phyloP scores from a whole-genome alignment of 495 filamentous ascomycete species.

The Hypomontagnella submonticulosa region DNA sequence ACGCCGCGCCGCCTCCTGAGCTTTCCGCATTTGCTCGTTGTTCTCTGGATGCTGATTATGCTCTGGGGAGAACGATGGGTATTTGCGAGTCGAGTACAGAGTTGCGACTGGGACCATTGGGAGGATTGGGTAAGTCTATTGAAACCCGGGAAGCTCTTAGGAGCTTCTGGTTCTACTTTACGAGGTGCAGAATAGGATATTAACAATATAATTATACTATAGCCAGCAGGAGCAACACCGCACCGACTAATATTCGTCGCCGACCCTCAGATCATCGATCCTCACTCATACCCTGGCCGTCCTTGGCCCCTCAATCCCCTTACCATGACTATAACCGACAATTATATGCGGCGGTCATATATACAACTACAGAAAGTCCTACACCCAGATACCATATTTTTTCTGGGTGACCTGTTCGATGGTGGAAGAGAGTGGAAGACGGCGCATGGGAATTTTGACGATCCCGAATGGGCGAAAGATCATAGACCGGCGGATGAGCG shows the following conservation, averaged over 20 bases:
- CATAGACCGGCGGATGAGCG: slow-evolving; percentile 60
- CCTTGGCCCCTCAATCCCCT: slow-evolving; percentile 86
- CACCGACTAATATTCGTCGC: slow-evolving; percentile 90
- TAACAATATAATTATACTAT: slow-evolving; percentile 26
- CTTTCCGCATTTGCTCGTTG: slow-evolving; percentile 72
- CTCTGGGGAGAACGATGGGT: slow-evolving; percentile 89
- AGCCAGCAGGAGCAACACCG: slow-evolving; percentile 81
- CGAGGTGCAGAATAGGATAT: slow-evolving; percentile 6
- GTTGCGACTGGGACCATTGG: slow-evolving; percentile 88
- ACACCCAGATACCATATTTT: slow-evolving; percentile 83
- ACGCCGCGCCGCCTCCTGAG: slow-evolving; percentile 61
- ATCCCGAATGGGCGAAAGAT: slow-evolving; percentile 65
- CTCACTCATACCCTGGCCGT: slow-evolving; percentile 93
- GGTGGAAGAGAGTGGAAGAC: slow-evolving; percentile 96
- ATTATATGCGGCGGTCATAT: slow-evolving; percentile 86
- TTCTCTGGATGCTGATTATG: slow-evolving; percentile 79
- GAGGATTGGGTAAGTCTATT: slow-evolving; percentile 83
- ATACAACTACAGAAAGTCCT: slow-evolving; percentile 73
- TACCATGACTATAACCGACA: slow-evolving; percentile 85
- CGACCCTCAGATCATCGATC: slow-evolving; percentile 97
- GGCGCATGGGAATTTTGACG: slow-evolving; percentile 63
- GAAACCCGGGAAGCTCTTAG: neutral
- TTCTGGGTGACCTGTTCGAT: slow-evolving; percentile 96
- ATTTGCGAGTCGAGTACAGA: slow-evolving; percentile 72
- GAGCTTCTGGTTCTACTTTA: slow-evolving; percentile 1